Conservation (phyloP, 352 stramenopile genomes). For the Phytophthora aleatoria region DNA sequence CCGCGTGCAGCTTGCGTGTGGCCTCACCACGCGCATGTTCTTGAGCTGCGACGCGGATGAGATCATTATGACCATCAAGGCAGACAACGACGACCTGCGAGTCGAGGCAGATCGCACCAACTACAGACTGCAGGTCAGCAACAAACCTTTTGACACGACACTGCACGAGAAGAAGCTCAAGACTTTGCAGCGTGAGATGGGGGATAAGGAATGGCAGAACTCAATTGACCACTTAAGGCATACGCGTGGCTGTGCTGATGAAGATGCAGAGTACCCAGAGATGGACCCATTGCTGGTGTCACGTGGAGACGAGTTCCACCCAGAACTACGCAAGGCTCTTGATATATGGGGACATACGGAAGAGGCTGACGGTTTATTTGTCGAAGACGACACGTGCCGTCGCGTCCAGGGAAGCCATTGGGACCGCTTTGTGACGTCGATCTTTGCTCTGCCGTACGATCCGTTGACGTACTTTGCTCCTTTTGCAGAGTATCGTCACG, state of each 20-base stretch:
- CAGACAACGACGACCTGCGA: conserved; percentile 75
- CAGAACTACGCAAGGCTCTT: conserved; percentile 53
- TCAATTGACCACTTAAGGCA: conserved; percentile 65
- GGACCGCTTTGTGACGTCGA: conserved; percentile 53
- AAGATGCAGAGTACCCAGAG: conserved; percentile 53
- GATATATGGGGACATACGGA: conserved; percentile 79
- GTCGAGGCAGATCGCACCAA: conserved; percentile 74
- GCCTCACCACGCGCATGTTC: conserved; percentile 83
- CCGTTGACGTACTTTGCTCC: conserved; percentile 82
- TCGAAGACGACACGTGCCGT: conserved; percentile 53
- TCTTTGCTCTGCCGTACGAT: conserved; percentile 75
- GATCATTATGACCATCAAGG: conserved; percentile 86
- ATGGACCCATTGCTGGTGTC: conserved; percentile 79
- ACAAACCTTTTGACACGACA: conserved; percentile 64
- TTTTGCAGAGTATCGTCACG: conserved; percentile 77
- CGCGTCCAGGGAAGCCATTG: conserved; percentile 22
- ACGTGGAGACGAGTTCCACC: conserved; percentile 66
- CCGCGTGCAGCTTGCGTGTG: conserved; percentile 76
- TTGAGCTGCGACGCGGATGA: conserved; percentile 72
- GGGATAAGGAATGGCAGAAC: conserved; percentile 48
- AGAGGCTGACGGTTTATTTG: conserved; percentile 67
- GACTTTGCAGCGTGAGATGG: conserved; percentile 54
- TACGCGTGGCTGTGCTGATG: conserved; percentile 43
- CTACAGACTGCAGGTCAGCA: conserved; percentile 78
- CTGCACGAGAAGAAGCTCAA: conserved; percentile 69